Percentiles rank a stretch among this genome's conserved stretches.
Evolutionary conservation across 768 basidiomycete species (phyloP).

Genomic region (Asterophora parasitica): DNA sequence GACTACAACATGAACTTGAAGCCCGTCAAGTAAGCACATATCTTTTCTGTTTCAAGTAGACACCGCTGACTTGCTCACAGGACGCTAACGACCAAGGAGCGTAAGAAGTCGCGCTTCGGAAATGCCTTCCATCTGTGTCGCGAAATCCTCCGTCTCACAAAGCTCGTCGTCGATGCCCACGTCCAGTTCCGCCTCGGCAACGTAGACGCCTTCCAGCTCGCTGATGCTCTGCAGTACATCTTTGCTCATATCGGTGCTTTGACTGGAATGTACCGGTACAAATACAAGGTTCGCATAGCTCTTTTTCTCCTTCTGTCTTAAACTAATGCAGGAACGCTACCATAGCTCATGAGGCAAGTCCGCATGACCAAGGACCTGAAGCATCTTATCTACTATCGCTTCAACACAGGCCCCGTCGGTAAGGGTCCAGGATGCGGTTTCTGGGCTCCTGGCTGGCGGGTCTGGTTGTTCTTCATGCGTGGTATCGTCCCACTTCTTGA

Average conservation of each 20-base stretch:
- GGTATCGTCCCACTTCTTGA: conserved; percentile 97
- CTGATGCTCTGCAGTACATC: conserved; percentile 96
- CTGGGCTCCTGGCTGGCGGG: conserved; percentile 99
- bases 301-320: background rate
- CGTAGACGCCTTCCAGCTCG: conserved; percentile 98
- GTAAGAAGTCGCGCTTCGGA: conserved; percentile 99
- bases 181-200: conserved; percentile 98
- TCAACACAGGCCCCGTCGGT: conserved; percentile 99
- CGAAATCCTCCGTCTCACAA: conserved; percentile 95
- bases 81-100: conserved; percentile 97
- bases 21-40: conserved; percentile 66
- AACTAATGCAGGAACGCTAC: conserved; percentile 3
- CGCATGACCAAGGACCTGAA: conserved; percentile 99
- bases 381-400: conserved; percentile 96
- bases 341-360: conserved; percentile 94
- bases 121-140: conserved; percentile 98
- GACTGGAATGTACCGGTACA: conserved; percentile 99
- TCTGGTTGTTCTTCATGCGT: conserved; percentile 99
- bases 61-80: conserved; percentile 33
- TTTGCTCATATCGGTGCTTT: conserved; percentile 96
- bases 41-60: background rate
- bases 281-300: conserved; percentile 78
- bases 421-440: conserved; percentile 99
- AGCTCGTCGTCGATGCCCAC: conserved; percentile 97
- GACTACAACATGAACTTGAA: conserved; percentile 99